A percentile compares a stretch with the other conserved stretches of the same genome.
phyloP scores from a whole-genome alignment of 1,139 yeast genomes.

The Kluyveromyces sp. region DNA sequence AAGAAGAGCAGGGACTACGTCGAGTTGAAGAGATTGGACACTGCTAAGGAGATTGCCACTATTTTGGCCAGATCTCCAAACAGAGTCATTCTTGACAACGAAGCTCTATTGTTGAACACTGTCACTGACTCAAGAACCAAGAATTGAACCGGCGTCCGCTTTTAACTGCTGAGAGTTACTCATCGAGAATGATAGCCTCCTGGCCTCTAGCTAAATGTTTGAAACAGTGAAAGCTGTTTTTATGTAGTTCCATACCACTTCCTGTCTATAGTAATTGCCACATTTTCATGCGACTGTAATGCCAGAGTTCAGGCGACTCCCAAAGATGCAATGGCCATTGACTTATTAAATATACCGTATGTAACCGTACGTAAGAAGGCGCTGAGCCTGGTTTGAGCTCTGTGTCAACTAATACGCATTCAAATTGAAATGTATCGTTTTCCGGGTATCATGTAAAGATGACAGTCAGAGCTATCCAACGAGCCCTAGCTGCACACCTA shows the following conservation, averaged over 20 bases:
- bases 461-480: too few species aligned
- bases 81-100: slow-evolving; percentile 84
- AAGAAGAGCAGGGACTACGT: slow-evolving; percentile 93
- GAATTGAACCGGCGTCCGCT: too few species aligned
- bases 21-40: slow-evolving; percentile 91
- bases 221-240: too few species aligned
- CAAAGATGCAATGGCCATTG: background rate
- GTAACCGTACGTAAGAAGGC: background rate
- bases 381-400: too few species aligned
- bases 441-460: too few species aligned
- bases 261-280: background rate
- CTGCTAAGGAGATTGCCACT: slow-evolving; percentile 91
- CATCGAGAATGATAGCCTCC: too few species aligned
- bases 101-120: slow-evolving; percentile 84
- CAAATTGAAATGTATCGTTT: too few species aligned
- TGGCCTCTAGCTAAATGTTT: too few species aligned
- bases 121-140: slow-evolving; percentile 50
- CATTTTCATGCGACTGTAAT: background rate
- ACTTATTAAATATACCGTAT: background rate
- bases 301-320: too few species aligned
- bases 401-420: too few species aligned
- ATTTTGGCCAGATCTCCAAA: slow-evolving; percentile 84
- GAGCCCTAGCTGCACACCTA: background rate
- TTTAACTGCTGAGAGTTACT: too few species aligned
- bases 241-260: background rate